A percentile compares a stretch with the other conserved stretches of the same genome.
phyloP scores from a whole-genome alignment of 2,329 filamentous ascomycete species.

The Pseudogymnoascus sp. region DNA sequence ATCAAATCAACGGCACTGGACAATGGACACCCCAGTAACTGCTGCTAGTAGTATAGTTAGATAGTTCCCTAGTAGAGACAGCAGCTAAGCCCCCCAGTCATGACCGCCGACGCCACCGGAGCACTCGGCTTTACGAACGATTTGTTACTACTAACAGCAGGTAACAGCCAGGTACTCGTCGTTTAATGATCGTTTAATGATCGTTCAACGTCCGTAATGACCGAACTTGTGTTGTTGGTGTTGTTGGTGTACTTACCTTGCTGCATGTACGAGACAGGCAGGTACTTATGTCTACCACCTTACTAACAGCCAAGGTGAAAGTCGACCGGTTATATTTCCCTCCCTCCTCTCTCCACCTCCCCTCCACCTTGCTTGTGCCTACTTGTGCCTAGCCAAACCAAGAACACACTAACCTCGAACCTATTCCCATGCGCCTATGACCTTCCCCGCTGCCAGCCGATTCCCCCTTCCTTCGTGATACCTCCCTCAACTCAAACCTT shows the following conservation, averaged over 20 bases:
- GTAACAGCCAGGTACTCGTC: not conserved
- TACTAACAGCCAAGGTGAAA: not conserved
- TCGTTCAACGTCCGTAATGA: not conserved
- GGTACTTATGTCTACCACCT: not conserved
- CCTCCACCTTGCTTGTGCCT: not conserved
- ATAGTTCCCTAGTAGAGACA: not conserved
- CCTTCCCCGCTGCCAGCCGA: not conserved
- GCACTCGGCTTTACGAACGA: not conserved
- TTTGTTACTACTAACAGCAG: not conserved
- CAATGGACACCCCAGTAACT: not conserved
- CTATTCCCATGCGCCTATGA: not conserved
- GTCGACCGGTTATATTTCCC: not conserved
- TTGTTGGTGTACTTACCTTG: not conserved
- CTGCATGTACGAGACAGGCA: too few species aligned
- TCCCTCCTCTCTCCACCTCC: not conserved
- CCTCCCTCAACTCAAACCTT: not conserved
- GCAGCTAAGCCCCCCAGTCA: not conserved
- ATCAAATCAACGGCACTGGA: not conserved
- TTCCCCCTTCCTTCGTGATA: not conserved
- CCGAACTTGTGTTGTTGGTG: not conserved
- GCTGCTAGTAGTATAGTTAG: not conserved
- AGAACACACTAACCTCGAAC: not conserved
- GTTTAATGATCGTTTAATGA: not conserved
- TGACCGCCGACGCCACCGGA: not conserved
- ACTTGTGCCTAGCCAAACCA: not conserved